A percentile compares a stretch with the other conserved stretches of the same genome.
phyloP scores from a whole-genome alignment of 2,329 filamentous ascomycete genomes.

The Pseudogymnoascus sp. region DNA sequence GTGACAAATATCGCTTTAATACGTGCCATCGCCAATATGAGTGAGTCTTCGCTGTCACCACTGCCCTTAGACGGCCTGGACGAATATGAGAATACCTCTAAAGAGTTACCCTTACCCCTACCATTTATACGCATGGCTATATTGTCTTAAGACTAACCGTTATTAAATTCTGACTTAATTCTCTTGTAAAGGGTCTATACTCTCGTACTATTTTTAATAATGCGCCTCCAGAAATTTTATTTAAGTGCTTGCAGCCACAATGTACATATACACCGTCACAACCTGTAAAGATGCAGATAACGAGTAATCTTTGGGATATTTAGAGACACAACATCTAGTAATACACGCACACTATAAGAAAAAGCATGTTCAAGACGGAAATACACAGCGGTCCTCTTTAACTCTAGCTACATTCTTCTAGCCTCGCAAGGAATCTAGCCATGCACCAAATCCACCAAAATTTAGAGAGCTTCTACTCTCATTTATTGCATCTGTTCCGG shows the following conservation, averaged over 20 bases:
- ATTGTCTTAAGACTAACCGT: background rate
- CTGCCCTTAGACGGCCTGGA: background rate
- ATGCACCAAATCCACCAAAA: too few relatives aligned
- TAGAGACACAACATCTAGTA: background rate
- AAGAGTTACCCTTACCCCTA: background rate
- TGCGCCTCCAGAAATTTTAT: background rate
- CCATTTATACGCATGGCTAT: background rate
- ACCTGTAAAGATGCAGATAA: background rate
- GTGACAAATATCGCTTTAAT: background rate
- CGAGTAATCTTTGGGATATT: background rate
- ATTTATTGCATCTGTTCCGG: too few relatives aligned
- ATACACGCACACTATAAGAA: too few relatives aligned
- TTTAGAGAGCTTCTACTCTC: too few relatives aligned
- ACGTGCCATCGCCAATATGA: background rate
- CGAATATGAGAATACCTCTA: background rate
- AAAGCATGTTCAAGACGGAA: too few relatives aligned
- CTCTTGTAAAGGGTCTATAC: background rate
- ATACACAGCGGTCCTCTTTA: too few relatives aligned
- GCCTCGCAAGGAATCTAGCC: too few relatives aligned
- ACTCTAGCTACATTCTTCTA: too few relatives aligned
- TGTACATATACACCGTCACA: background rate
- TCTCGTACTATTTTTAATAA: background rate
- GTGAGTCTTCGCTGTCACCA: background rate
- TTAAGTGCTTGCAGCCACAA: background rate
- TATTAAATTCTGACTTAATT: background rate